Base-by-base conservation (phyloP, 257 asterid genomes). In the Misopates orontium region DNA sequence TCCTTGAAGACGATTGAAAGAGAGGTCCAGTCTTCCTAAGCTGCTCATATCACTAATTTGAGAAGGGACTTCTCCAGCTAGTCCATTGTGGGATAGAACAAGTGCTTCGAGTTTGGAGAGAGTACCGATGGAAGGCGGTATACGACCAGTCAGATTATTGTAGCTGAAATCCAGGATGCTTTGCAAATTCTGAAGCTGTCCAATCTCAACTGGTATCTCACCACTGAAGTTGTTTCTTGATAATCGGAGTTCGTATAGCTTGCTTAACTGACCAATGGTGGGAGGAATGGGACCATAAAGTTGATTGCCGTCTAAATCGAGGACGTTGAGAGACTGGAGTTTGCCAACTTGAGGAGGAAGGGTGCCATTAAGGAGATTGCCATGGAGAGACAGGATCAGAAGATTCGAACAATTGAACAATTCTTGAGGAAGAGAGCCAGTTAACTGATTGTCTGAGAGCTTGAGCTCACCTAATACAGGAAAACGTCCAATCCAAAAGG, bases 391-490 rank as follows among this genome's bases (percentile, higher is more conserved):
- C 18, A 89, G 76, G 62, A 89, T 73, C 9, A 92, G 75, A 53
- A 92, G 83, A 22, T 77, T 89, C 0, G 95, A 83, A 67, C 91
- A 89, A 24, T 89, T 87, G 77, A 89, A 89, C 39, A 89, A 6
- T 19, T 86, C 85, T 58, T 0, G 78, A 60, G 93, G 96, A 62
- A 92, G 80, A 13, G 83, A 19, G 5, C 90, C 95, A 0, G 87
- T 84, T 31, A 92, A 70, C 25, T 63, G 84, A 73, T 92, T 92
- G 19, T 52, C 73, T 16, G 91, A 82, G 52, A 89, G 95, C 73
- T 92, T 89, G 20, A 92, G 82, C 78, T 89, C 98, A 16, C 97
- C 98, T 53, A 92, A 55, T 12, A 78, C 78, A 16, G 96, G 93
- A 58, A 89, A 82, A 53, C 81, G 75, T 18, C 96, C 97, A 5